phyloP scores from a whole-genome alignment of 148 eudicot species.

The Diospyros lotus region DNA sequence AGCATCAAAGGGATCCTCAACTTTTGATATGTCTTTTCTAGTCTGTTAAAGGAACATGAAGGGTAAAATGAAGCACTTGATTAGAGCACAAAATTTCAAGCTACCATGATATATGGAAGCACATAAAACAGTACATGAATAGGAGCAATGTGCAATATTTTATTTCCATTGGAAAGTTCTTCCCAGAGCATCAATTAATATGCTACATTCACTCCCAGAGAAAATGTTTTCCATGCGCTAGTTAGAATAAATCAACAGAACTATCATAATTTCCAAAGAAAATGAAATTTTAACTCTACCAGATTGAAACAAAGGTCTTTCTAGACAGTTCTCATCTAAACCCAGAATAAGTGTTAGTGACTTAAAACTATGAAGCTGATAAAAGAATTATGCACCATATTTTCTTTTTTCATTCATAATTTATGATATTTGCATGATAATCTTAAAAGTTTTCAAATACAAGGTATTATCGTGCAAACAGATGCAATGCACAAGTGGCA shows the following conservation, averaged over 20 bases:
- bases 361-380: not conserved
- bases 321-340: not conserved
- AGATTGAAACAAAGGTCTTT: not conserved
- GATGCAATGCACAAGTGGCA: not conserved
- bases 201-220: too few relatives aligned
- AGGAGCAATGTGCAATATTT: not conserved
- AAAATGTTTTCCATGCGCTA: too few relatives aligned
- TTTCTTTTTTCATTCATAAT: not conserved
- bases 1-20: constrained; percentile 92
- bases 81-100: constrained; percentile 1
- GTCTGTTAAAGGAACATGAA: constrained; percentile 35
- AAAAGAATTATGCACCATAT: not conserved
- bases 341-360: not conserved
- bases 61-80: constrained; percentile 8
- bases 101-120: not conserved
- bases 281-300: not conserved
- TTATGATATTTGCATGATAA: not conserved
- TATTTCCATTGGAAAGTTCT: not conserved
- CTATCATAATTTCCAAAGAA: not conserved
- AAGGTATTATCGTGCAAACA: not conserved
- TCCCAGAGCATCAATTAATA: not conserved
- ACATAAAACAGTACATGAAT: not conserved
- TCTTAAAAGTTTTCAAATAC: not conserved
- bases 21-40: constrained; percentile 56
- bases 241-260: not conserved